Base-by-base conservation (phyloP, 306 rosid species). In the Crataegus laevigata region DNA sequence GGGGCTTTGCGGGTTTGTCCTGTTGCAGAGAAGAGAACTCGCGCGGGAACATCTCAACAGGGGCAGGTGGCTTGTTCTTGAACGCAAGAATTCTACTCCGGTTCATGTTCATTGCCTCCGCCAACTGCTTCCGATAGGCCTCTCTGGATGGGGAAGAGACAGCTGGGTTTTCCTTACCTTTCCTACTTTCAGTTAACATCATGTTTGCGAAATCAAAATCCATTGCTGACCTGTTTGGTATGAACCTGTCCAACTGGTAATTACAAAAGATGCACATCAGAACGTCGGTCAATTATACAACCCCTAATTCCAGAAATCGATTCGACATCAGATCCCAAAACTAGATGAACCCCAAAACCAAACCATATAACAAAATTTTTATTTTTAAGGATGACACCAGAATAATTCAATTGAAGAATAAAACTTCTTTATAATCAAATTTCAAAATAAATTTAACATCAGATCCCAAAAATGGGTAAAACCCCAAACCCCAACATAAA, bases 11-110 rank as follows among this genome's bases (percentile, higher is more conserved):
- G 1, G 82, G 78, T 66, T 82, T 91, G 19, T 77, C 77, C 25
- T 69, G 86, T 4, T 81, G 55, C 32, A 70, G 43, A 42, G 86
- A 73, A n/a, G 88, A 26, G 51, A 90, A 76, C 52, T 79, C 75
- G n/a, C 64, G 82, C 2, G 96, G 93, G 54, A 88, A 62, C 42
- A 66, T 75, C 62, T 91, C 91, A 10, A 88, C 86, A 0, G 88
- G 79, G 0, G 81, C 78, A 1, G 97, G 96, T 6, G 96, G 91
- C 77, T 88, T 91, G 84, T 91, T 88, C 93, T 86, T 91, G 90
- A 89, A 88, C n/a, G 97, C 96, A 57, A 92, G 88, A 70, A 89
- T 90, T 72, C 91, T 82, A 4, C 88, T 81, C 5, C 91, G 78
- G 80, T 88, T 84, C 89, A 92, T 92, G 88, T 92, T 88, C 65